A percentile compares a stretch with the other conserved stretches of the same genome.
phyloP scores from a whole-genome alignment of 1,284 basidiomycete species.

The Hymenochaete sp. region DNA sequence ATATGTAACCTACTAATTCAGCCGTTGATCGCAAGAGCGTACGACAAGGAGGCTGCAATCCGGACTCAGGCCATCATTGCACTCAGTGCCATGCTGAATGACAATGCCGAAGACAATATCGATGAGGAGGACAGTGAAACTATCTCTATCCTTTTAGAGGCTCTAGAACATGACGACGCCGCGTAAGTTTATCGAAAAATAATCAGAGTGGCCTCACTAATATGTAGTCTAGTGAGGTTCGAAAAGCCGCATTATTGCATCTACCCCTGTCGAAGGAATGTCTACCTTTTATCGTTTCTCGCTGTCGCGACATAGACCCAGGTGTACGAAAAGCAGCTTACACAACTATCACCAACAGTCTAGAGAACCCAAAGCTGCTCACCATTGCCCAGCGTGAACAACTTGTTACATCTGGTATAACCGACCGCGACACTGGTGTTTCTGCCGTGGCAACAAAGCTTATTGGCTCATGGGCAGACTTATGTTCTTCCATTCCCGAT shows the following conservation, averaged over 20 bases:
- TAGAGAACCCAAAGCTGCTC: slow-evolving; percentile 61
- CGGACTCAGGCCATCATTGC: slow-evolving; percentile 82
- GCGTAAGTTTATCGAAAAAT: slow-evolving; percentile 44
- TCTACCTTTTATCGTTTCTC: slow-evolving; percentile 63
- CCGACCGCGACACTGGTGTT: slow-evolving; percentile 82
- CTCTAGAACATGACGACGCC: slow-evolving; percentile 69
- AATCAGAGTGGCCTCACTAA: slow-evolving; percentile 9
- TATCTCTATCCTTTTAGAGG: slow-evolving; percentile 45
- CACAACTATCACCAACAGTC: slow-evolving; percentile 47
- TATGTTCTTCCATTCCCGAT: slow-evolving; percentile 34
- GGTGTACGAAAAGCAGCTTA: slow-evolving; percentile 80
- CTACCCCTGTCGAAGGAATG: slow-evolving; percentile 57
- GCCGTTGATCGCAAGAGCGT: slow-evolving; percentile 70
- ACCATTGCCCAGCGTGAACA: slow-evolving; percentile 72
- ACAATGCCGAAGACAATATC: slow-evolving; percentile 55
- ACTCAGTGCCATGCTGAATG: slow-evolving; percentile 75
- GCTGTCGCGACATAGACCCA: slow-evolving; percentile 82
- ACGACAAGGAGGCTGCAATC: slow-evolving; percentile 81
- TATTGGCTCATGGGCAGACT: slow-evolving; percentile 70
- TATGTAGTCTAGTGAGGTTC: slow-evolving; percentile 63
- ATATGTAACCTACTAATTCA: slow-evolving; percentile 60
- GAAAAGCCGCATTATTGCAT: slow-evolving; percentile 79
- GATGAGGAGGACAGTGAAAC: slow-evolving; percentile 60
- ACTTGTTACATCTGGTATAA: slow-evolving; percentile 74
- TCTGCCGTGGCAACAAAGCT: slow-evolving; percentile 72